A percentile compares a stretch with the other conserved stretches of the same genome.
These are phyloP conservation scores for Elsinoe batatas DNA, from an alignment of 2,329 filamentous ascomycete genomes.

Conservation along the genomic window DNA sequence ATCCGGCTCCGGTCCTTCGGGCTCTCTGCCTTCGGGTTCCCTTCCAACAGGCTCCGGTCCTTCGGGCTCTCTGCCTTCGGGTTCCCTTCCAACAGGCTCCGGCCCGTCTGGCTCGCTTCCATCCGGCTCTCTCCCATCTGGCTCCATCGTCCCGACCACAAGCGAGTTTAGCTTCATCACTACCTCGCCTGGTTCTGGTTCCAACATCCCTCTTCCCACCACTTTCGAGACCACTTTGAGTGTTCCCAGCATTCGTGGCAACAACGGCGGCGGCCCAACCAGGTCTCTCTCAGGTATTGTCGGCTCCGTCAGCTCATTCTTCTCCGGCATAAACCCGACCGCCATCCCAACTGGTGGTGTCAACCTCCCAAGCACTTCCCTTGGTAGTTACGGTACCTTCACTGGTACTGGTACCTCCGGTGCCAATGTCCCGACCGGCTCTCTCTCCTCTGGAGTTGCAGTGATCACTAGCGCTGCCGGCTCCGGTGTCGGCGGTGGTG, in stretches of 20 bases:
- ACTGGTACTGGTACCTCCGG: background rate
- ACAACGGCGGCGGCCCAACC: background rate
- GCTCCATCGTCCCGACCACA: background rate
- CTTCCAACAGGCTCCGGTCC: background rate
- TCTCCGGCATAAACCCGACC: background rate
- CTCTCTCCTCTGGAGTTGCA: background rate
- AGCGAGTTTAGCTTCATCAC: conserved; percentile 3
- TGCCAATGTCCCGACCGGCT: background rate
- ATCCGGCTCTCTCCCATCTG: background rate
- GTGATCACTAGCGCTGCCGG: background rate
- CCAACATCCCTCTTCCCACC: background rate
- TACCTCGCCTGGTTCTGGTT: background rate
- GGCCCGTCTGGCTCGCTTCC: background rate
- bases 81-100: background rate
- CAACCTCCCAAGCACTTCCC: background rate
- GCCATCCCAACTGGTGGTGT: background rate
- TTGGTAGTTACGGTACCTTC: background rate
- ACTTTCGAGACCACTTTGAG: background rate
- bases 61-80: background rate
- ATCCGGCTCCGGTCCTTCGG: background rate
- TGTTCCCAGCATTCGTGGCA: background rate
- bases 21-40: background rate
- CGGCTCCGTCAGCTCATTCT: background rate
- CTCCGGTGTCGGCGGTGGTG: background rate
- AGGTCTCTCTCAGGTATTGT: background rate